Evolutionary conservation across 495 filamentous ascomycete genomes (phyloP), one percentile per base, ranked within the genome.

Genomic region (Penicillium goetzii): DNA sequence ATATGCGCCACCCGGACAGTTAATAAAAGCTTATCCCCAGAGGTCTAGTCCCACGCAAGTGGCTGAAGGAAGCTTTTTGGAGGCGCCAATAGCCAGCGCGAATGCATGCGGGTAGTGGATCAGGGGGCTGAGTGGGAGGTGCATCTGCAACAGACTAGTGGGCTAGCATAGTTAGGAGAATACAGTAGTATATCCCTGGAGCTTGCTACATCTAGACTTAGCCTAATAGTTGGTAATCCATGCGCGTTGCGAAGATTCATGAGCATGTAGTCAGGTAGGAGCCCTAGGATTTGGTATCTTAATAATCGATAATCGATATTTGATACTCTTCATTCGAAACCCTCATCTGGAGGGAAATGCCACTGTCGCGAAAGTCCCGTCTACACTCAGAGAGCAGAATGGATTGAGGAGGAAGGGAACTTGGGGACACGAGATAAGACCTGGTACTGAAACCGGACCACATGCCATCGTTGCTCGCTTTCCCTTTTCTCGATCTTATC

Each of bases 31-130:
- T 68, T 65, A 65, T 63, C 61, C 52, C 53, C 38, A 32, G 30
- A 32, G 41, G 41, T 45, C 59, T 47, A 60, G 59, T 53, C 56
- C 45, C 59, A 51, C 61, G 63, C 60, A 63, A 56, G 68, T 70
- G 68, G 68, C 68, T 68, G 59, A 68, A 56, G 53, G 62, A 70
- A 68, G 62, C 62, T 63, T 70, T 41, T 41, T 30, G 58, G 26
- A 54, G 57, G 59, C 68, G 52, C 65, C 68, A 68, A 67, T 57
- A 12, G 55, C 28, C 41, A 59, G 25, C 25, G 51, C 50, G 50
- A 21, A 28, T 62, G 59, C 25, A 56, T 56, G 53, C 26, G 30
- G 21, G 30, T 19, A 56, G 55, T 60, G 40, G 52, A 60, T 51
- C 58, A 56, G 19, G 59, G 54, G 30, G 30, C 25, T 53, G 23